Conservation (phyloP, 176 grass and related monocot genomes). For the Hsuehochloa calcarea region DNA sequence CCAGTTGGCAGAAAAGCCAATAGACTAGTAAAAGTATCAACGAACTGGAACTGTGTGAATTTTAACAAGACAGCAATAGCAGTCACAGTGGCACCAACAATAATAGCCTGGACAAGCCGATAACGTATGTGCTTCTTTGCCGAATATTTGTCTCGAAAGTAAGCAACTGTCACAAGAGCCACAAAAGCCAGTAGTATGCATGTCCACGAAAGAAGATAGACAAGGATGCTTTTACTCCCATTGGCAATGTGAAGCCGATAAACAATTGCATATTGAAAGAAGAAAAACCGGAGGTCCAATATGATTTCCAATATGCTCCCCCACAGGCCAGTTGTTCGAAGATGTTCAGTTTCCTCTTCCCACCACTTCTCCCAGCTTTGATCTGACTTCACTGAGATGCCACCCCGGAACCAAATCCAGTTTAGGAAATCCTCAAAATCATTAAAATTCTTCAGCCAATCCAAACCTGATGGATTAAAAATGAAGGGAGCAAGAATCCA, state of each 20-base stretch:
- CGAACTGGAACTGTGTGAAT: constrained; percentile 69
- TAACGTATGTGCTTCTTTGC: constrained; percentile 90
- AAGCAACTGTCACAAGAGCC: constrained; percentile 69
- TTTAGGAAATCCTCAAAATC: constrained; percentile 91
- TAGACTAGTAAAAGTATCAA: constrained; percentile 80
- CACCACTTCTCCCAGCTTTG: constrained; percentile 95
- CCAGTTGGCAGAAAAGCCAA: constrained; percentile 92
- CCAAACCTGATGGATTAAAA: constrained; percentile 92
- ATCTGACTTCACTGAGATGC: constrained; percentile 73
- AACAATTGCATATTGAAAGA: constrained; percentile 92
- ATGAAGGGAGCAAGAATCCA: constrained; percentile 91
- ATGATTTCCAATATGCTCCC: constrained; percentile 83
- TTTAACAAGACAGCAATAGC: constrained; percentile 60
- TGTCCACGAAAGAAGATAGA: constrained; percentile 89
- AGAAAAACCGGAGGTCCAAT: constrained; percentile 88
- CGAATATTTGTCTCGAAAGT: constrained; percentile 79
- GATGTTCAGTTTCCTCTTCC: constrained; percentile 87
- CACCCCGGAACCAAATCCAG: constrained; percentile 87
- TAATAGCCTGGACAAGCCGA: constrained; percentile 68
- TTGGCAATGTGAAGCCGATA: constrained; percentile 76
- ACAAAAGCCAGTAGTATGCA: constrained; percentile 62
- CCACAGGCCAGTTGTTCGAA: constrained; percentile 83
- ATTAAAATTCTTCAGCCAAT: constrained; percentile 97
- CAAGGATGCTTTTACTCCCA: constrained; percentile 71
- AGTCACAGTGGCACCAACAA: constrained; percentile 53